phyloP scores from a whole-genome alignment of 1,284 basidiomycete genomes.

The Termitomyces sp. region DNA sequence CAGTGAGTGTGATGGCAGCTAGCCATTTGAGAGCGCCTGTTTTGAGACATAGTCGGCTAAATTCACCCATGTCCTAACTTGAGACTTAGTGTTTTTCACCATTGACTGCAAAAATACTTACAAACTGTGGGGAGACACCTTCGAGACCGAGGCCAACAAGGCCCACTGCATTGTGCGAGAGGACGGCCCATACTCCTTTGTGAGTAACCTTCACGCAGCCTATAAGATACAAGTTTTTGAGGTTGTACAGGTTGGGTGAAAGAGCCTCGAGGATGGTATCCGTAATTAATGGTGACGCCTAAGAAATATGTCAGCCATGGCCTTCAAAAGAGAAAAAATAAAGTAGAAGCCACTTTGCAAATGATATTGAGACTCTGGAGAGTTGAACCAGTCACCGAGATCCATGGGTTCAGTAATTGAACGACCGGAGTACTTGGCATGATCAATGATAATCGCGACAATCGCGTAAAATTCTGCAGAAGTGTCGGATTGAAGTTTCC shows the following conservation, averaged over 20 bases:
- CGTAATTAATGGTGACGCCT: constrained; percentile 53
- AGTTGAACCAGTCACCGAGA: constrained; percentile 34
- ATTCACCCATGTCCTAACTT: constrained; percentile 45
- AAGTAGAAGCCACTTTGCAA: constrained; percentile 48
- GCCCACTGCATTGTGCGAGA: constrained; percentile 38
- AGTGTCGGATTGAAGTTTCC: constrained; percentile 48
- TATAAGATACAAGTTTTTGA: constrained; percentile 53
- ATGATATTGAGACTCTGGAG: constrained; percentile 56
- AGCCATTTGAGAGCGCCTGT: constrained; percentile 37
- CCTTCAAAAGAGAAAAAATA: constrained; percentile 4
- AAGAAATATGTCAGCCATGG: constrained; percentile 4
- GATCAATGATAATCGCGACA: constrained; percentile 55
- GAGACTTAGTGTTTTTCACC: background rate
- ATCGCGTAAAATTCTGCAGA: constrained; percentile 42
- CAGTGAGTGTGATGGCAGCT: constrained; percentile 54
- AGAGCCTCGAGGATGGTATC: constrained; percentile 47
- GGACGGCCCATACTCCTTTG: constrained; percentile 44
- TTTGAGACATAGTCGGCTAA: constrained; percentile 34
- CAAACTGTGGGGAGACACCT: constrained; percentile 57
- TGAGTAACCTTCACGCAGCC: constrained; percentile 70
- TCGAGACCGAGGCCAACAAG: constrained; percentile 55
- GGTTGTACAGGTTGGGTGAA: constrained; percentile 38
- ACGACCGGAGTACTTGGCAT: constrained; percentile 62
- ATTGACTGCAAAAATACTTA: constrained; percentile 20
- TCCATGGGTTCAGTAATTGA: constrained; percentile 45